phyloP scores from a whole-genome alignment of 148 eudicot species.

The Simmondsia chinensis region DNA sequence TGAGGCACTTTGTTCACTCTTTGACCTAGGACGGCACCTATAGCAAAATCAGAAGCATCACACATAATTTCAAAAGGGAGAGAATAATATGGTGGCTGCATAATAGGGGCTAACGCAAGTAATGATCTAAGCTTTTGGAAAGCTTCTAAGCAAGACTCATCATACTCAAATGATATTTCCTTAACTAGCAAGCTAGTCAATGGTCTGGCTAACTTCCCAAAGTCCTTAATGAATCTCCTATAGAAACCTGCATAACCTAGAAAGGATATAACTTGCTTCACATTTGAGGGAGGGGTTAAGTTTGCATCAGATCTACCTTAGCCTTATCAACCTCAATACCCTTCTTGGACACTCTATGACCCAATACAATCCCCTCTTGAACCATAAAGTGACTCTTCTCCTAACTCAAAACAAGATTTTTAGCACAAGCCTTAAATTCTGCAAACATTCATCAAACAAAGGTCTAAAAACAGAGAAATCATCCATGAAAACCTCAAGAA shows the following conservation, averaged over 20 bases:
- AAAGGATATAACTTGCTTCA: slow-evolving; percentile 1
- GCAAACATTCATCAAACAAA: too few relatives aligned
- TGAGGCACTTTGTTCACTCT: too few relatives aligned
- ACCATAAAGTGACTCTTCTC: too few relatives aligned
- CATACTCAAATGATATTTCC: background rate
- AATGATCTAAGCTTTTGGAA: background rate
- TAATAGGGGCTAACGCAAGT: background rate
- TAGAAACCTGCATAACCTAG: background rate
- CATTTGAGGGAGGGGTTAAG: background rate
- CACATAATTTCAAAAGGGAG: too few relatives aligned
- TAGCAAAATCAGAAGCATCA: background rate
- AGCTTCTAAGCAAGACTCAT: background rate
- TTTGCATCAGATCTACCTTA: background rate
- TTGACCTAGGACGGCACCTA: background rate
- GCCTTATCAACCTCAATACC: slow-evolving; percentile 1
- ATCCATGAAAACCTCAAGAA: too few relatives aligned
- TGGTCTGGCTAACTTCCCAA: background rate
- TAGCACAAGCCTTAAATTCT: too few relatives aligned
- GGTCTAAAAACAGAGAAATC: too few relatives aligned
- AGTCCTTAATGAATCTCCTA: background rate
- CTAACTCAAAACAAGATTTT: too few relatives aligned
- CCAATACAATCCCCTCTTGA: too few relatives aligned
- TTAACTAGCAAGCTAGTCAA: background rate
- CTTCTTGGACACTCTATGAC: too few relatives aligned
- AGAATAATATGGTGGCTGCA: too few relatives aligned